These are phyloP conservation scores for Metschnikowia henanensis DNA, from an alignment of 805 yeast genomes.

Conservation along the genomic window DNA sequence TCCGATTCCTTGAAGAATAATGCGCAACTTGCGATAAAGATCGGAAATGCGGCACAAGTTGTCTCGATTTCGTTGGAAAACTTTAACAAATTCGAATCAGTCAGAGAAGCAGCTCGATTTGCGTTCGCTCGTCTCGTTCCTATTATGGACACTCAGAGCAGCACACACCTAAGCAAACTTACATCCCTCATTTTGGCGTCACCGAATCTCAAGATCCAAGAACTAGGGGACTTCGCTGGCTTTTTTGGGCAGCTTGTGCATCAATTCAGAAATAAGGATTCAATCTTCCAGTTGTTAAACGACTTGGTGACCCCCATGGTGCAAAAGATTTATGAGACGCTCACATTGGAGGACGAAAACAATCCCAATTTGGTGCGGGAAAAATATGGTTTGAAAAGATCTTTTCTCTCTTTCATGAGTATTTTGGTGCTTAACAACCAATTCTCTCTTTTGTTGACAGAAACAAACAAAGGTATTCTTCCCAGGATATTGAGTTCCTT, in stretches of 20 bases:
- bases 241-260: conserved; percentile 90
- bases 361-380: conserved; percentile 66
- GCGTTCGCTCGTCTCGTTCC: conserved; percentile 87
- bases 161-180: conserved; percentile 60
- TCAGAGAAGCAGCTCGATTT: conserved; percentile 85
- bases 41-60: conserved; percentile 75
- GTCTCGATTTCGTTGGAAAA: conserved; percentile 81
- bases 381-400: conserved; percentile 62
- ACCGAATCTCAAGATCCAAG: conserved; percentile 58
- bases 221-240: conserved; percentile 77
- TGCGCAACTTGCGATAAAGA: conserved; percentile 39
- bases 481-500: conserved; percentile 62
- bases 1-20: conserved; percentile 22
- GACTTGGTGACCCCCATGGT: conserved; percentile 75
- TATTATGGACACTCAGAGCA: conserved; percentile 51
- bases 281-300: conserved; percentile 71
- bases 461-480: conserved; percentile 60
- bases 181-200: conserved; percentile 58
- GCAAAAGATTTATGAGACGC: conserved; percentile 54
- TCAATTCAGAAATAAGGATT: conserved; percentile 62
- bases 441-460: conserved; percentile 72
- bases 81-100: conserved; percentile 60
- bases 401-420: conserved; percentile 68
- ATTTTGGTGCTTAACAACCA: conserved; percentile 74
- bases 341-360: conserved; percentile 39